Evolutionary conservation across 164 flowering plant genomes (phyloP).

Genomic region (Aristolochia fimbriata): DNA sequence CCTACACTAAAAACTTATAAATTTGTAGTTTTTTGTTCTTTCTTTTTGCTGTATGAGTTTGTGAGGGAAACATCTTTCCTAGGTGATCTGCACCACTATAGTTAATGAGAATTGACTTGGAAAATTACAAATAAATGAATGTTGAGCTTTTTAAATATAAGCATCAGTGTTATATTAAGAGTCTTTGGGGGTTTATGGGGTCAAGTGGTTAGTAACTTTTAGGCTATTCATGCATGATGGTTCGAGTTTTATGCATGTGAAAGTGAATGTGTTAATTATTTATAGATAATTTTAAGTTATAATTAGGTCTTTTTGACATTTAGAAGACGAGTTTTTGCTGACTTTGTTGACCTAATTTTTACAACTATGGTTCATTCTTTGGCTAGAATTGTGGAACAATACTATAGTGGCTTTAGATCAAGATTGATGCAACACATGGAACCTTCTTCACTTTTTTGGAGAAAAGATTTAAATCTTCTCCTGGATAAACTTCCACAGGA

Average conservation of each 20-base stretch:
- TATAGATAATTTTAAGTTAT: too few relatives aligned
- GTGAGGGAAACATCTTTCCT: neutral
- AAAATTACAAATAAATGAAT: too few relatives aligned
- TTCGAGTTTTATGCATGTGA: too few relatives aligned
- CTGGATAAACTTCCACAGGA: conserved; percentile 30
- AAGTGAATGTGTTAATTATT: too few relatives aligned
- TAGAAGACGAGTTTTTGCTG: too few relatives aligned
- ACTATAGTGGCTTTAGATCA: neutral
- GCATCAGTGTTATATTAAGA: too few relatives aligned
- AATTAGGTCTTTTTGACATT: too few relatives aligned
- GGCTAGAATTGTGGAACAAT: neutral
- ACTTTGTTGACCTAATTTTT: neutral
- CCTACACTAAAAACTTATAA: neutral
- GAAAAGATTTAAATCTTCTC: neutral
- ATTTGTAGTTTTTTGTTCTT: neutral
- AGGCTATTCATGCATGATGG: too few relatives aligned
- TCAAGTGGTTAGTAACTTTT: too few relatives aligned
- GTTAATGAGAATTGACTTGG: neutral
- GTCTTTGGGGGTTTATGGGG: too few relatives aligned
- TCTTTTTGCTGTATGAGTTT: neutral
- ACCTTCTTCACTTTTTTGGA: neutral
- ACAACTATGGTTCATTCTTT: neutral
- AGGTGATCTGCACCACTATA: neutral
- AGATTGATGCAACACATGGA: neutral
- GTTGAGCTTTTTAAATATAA: too few relatives aligned